Evolutionary conservation across 2,329 filamentous ascomycete species (phyloP).

Genomic region (Apiospora sp.): DNA sequence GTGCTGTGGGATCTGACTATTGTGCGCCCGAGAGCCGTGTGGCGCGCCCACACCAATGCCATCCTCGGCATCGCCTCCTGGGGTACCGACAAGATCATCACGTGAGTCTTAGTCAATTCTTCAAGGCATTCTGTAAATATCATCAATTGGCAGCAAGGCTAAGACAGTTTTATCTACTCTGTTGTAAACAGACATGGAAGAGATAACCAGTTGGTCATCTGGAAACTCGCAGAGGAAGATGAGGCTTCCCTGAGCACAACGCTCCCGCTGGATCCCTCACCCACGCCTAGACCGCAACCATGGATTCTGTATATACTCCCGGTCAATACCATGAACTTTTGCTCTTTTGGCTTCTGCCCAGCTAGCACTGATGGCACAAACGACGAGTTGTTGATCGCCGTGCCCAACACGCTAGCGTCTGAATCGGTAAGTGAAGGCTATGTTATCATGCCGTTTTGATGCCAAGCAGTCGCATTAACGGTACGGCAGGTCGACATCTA

Average conservation of each 20-base stretch:
- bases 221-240: constrained; percentile 72
- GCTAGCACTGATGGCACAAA: constrained; percentile 39
- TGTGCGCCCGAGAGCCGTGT: constrained; percentile 83
- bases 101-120: constrained; percentile 64
- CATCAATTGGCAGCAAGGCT: neutral
- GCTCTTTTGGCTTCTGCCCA: constrained; percentile 75
- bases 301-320: constrained; percentile 86
- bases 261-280: constrained; percentile 73
- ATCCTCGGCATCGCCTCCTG: constrained; percentile 80
- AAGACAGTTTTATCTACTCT: neutral
- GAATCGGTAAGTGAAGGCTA: constrained; percentile 63
- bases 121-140: neutral
- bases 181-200: constrained; percentile 75
- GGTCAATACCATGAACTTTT: constrained; percentile 96
- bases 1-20: constrained; percentile 85
- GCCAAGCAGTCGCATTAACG: neutral
- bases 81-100: constrained; percentile 78
- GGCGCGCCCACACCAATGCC: constrained; percentile 82
- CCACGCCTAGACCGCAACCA: constrained; percentile 65
- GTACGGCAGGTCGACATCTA: constrained; percentile 78
- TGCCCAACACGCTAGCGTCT: constrained; percentile 79
- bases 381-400: constrained; percentile 71
- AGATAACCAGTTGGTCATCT: constrained; percentile 86
- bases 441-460: neutral
- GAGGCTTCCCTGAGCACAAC: constrained; percentile 71